These are phyloP conservation scores for Oryza glaberrima DNA, from an alignment of 176 grass and related monocot species.

Conservation along the genomic window DNA sequence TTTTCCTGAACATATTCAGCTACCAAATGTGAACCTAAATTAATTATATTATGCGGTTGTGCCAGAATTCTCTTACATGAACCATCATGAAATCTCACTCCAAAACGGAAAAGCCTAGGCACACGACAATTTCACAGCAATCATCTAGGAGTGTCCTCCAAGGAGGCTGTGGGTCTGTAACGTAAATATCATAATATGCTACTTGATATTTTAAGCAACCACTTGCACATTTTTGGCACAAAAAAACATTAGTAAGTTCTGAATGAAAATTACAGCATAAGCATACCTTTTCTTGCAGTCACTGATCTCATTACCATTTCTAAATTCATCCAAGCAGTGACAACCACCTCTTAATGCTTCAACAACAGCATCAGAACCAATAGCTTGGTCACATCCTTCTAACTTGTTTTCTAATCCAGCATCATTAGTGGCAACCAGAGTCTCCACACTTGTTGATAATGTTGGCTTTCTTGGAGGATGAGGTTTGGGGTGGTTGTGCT, in stretches of 20 bases:
- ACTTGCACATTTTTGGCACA: background rate
- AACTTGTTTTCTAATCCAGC: conserved; percentile 12
- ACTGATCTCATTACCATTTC: conserved; percentile 13
- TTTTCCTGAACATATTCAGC: conserved; percentile 15
- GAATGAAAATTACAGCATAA: background rate
- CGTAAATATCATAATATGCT: background rate
- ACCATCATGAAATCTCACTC: background rate
- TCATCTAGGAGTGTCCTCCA: background rate
- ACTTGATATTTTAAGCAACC: conserved; percentile 18
- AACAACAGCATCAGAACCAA: conserved; percentile 7
- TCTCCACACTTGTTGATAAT: conserved; percentile 23
- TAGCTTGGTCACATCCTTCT: background rate
- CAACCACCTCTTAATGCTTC: background rate
- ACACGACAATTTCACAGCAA: background rate
- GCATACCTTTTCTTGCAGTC: conserved; percentile 41
- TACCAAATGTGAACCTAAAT: background rate
- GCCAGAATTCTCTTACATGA: conserved; percentile 14
- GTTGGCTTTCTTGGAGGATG: conserved; percentile 13
- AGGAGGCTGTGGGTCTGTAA: background rate
- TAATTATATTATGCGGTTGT: background rate
- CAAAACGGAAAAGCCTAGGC: conserved; percentile 2
- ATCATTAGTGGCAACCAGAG: background rate
- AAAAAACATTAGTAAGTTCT: background rate
- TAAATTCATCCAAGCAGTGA: conserved; percentile 13
- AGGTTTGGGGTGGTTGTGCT: conserved; percentile 64